Base-by-base conservation (phyloP, 805 yeast genomes). In the Phaffomyces thermotolerans region DNA sequence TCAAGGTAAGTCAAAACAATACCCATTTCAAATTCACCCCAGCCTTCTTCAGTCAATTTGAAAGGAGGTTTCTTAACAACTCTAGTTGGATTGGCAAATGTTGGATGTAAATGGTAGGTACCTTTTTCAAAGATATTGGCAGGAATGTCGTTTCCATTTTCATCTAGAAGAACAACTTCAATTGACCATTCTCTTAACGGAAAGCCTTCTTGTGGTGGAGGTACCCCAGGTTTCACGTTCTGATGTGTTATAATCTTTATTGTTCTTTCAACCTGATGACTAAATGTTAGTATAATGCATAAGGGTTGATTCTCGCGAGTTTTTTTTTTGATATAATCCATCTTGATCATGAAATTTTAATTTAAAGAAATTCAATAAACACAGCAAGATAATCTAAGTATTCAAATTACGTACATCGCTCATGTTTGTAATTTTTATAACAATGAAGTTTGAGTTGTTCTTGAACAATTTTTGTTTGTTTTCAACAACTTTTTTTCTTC, bases 1-100 rank as follows among this genome's bases (percentile, higher is more conserved):
- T 95, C 98, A 17, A 82, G 73, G 37, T 85, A 68, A 48, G 84
- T 84, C 36, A 90, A 69, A 30, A 84, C 73, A 48, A 93, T 81
- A 33, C 85, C 85, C 60, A 93, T 75, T 59, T 90, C 96, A 58
- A 91, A 91, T 53, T 91, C 98, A 62, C 98, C 99, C 98, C 99
- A 91, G 41, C 99, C 99, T 67, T 87, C 82, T 63, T 91, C 99
- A 57, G 79, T 85, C 45, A 91, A 83, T 58, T 67, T 76, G 67
- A 90, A 91, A 10, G 99, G 99, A 9, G 84, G 76, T 57, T 81
- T 81, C 58, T 84, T 86, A 59, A 88, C 63, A 12, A 83, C 72
- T 62, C 97, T 77, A 50, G 77, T 81, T 10, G 98, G 98, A 62
- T 89, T 89, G 40, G 78, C 79, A 67, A 91, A 91, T 9, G 98